These are phyloP conservation scores for Blastomyces emzantsi DNA, from an alignment of 2,329 filamentous ascomycete species.

Conservation along the genomic window DNA sequence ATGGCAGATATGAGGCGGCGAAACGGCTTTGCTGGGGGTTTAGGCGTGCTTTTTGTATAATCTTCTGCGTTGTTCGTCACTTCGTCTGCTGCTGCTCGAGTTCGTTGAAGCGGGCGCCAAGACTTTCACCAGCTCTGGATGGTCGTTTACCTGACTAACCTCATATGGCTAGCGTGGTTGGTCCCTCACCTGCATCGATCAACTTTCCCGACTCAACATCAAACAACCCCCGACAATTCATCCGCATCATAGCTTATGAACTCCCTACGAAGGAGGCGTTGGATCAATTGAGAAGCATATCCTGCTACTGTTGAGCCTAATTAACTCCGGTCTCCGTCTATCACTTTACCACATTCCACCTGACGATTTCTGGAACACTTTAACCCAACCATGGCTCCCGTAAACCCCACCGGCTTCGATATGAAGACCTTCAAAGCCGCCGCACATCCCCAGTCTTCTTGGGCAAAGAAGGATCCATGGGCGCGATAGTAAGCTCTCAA, in stretches of 20 bases:
- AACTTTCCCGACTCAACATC: constrained; percentile 2
- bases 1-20: neutral
- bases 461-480: constrained; percentile 51
- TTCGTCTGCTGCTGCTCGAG: neutral
- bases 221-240: constrained; percentile 14
- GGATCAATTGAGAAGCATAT: neutral
- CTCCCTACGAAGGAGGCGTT: constrained; percentile 4
- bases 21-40: neutral
- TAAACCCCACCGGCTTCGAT: constrained; percentile 82
- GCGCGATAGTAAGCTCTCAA: constrained; percentile 45
- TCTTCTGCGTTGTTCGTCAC: neutral
- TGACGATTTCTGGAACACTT: neutral
- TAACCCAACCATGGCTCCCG: constrained; percentile 41
- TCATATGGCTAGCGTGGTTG: neutral
- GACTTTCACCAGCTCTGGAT: neutral
- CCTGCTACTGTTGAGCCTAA: neutral
- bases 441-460: constrained; percentile 48
- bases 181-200: neutral
- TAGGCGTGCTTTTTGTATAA: neutral
- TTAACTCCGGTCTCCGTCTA: neutral
- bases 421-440: constrained; percentile 68
- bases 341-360: neutral
- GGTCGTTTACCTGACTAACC: neutral
- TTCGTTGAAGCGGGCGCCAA: neutral
- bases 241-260: constrained; percentile 10